A percentile compares a stretch with the other conserved stretches of the same genome.
Conservation (phyloP, 768 basidiomycete genomes). For the Postia placenta region DNA sequence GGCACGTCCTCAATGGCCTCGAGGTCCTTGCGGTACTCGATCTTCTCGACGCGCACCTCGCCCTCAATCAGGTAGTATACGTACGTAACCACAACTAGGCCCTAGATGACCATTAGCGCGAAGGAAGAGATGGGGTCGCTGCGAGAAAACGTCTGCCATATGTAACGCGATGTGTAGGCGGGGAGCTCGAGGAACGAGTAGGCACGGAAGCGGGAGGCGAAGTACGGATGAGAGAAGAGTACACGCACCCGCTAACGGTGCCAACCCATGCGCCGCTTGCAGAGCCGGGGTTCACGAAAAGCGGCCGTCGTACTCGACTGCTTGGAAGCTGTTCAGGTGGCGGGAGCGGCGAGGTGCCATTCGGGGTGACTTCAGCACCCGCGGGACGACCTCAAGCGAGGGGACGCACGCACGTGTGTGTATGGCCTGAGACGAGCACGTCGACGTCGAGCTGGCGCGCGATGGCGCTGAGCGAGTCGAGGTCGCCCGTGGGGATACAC, state of each 20-base stretch:
- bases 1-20: constrained; percentile 34
- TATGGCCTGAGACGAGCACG: constrained; percentile 89
- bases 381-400: neutral
- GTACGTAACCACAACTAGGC: constrained; percentile 93
- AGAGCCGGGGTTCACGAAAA: constrained; percentile 97
- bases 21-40: constrained; percentile 71
- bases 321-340: constrained; percentile 66
- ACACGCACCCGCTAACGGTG: constrained; percentile 52
- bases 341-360: neutral
- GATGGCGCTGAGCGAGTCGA: constrained; percentile 82
- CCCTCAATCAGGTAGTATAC: constrained; percentile 94
- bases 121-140: constrained; percentile 92
- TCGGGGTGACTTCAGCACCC: neutral
- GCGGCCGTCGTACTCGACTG: constrained; percentile 81
- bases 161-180: neutral
- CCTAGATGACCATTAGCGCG: constrained; percentile 97
- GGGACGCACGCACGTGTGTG: constrained; percentile 66
- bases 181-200: neutral
- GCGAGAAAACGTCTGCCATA: neutral
- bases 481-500: constrained; percentile 84
- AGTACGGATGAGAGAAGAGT: neutral
- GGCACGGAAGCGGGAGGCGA: no score
- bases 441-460: constrained; percentile 98
- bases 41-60: constrained; percentile 90
- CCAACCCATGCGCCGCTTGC: constrained; percentile 95